phyloP scores from a whole-genome alignment of 176 grass and related monocot genomes.

The Metroxylon sagu region DNA sequence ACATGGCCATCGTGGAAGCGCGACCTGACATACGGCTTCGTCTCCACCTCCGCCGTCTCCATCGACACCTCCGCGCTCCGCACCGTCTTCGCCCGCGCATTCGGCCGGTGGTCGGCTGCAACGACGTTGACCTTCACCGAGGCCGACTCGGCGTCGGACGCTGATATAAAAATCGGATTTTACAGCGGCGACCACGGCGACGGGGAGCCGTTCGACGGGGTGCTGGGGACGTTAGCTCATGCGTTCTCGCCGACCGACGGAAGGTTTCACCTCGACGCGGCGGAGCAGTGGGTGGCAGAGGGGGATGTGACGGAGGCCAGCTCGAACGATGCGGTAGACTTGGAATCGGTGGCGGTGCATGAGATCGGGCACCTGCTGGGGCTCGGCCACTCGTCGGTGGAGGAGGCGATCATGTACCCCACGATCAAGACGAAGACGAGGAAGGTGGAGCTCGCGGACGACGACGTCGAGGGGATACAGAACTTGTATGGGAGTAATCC shows the following conservation, averaged over 20 bases:
- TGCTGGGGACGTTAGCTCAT: conserved; percentile 75
- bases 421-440: conserved; percentile 39
- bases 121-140: conserved; percentile 74
- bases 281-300: conserved; percentile 64
- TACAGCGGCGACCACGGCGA: conserved; percentile 61
- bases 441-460: conserved; percentile 58
- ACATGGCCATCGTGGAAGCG: conserved; percentile 42
- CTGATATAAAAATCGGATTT: conserved; percentile 80
- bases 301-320: conserved; percentile 29
- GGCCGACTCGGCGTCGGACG: conserved; percentile 16
- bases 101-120: conserved; percentile 55
- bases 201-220: conserved; percentile 78
- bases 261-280: conserved; percentile 77
- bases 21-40: conserved; percentile 48
- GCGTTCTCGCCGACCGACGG: conserved; percentile 86
- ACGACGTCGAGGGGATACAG: conserved; percentile 71
- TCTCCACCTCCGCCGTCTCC: conserved; percentile 32
- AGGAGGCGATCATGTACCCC: conserved; percentile 74
- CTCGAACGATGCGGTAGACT: conserved; percentile 46
- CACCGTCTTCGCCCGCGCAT: conserved; percentile 55
- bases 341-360: conserved; percentile 94
- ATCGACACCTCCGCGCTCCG: conserved; percentile 36
- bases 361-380: conserved; percentile 95
- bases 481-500: conserved; percentile 74
- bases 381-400: conserved; percentile 52